These are phyloP conservation scores for Apiospora marii DNA, from an alignment of 2,329 filamentous ascomycete species.

Conservation along the genomic window DNA sequence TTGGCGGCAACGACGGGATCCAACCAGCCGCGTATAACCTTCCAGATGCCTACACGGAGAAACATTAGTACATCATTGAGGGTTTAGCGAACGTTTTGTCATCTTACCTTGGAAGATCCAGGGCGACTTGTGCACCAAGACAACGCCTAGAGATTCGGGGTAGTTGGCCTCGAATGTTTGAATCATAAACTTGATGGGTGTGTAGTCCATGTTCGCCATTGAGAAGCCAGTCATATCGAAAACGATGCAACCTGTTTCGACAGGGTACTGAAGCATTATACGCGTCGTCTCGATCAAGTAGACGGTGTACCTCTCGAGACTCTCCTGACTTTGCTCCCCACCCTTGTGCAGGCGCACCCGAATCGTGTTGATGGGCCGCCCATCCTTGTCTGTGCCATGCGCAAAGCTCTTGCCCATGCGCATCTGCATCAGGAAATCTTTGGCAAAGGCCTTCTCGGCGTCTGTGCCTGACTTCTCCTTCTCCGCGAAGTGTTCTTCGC, in stretches of 20 bases:
- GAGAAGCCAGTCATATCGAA: conserved; percentile 97
- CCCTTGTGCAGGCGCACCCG: conserved; percentile 82
- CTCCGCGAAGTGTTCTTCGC: conserved; percentile 64
- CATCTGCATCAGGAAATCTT: conserved; percentile 84
- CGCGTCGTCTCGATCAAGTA: conserved; percentile 95
- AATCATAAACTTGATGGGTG: conserved; percentile 98
- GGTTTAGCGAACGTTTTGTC: conserved; percentile 49
- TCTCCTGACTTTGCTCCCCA: conserved; percentile 82
- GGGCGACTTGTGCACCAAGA: conserved; percentile 93
- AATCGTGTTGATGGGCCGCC: conserved; percentile 87
- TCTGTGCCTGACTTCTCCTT: conserved; percentile 45
- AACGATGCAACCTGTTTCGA: conserved; percentile 91
- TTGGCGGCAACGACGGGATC: conserved; percentile 96
- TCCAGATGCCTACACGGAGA: conserved; percentile 79
- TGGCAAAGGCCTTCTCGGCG: conserved; percentile 69
- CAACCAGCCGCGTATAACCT: conserved; percentile 92
- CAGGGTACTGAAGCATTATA: conserved; percentile 77
- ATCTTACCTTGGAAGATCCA: conserved; percentile 90
- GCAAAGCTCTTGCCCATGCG: conserved; percentile 93
- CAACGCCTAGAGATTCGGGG: conserved; percentile 87
- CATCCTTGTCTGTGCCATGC: conserved; percentile 84
- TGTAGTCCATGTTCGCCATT: conserved; percentile 97
- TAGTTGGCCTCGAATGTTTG: conserved; percentile 99
- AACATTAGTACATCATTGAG: conserved; percentile 39
- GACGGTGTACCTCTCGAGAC: conserved; percentile 88